Conservation (phyloP, 805 yeast genomes). For the Myxozyma melibiosi region DNA sequence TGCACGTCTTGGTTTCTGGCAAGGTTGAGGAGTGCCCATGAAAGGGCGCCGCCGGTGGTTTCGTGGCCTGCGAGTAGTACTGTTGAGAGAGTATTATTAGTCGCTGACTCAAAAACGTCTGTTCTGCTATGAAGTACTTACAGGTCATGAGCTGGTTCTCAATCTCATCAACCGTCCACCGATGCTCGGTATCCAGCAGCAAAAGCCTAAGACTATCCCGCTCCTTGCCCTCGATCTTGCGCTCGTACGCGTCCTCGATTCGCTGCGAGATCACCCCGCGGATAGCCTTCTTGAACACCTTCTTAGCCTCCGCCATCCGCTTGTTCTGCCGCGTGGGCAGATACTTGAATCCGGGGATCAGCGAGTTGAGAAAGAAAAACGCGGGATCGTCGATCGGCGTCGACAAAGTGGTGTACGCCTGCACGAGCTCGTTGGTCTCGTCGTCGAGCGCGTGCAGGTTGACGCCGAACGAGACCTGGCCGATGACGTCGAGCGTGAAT, state of each 20-base stretch:
- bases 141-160: constrained; percentile 29
- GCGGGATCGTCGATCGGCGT: constrained; percentile 17
- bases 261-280: constrained; percentile 10
- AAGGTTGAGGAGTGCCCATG: constrained; percentile 17
- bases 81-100: not conserved
- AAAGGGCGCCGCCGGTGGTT: constrained; percentile 25
- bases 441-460: constrained; percentile 22
- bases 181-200: constrained; percentile 14
- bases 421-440: constrained; percentile 23
- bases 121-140: not conserved
- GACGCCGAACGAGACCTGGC: constrained; percentile 27
- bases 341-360: constrained; percentile 25
- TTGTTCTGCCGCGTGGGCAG: constrained; percentile 20
- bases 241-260: constrained; percentile 12
- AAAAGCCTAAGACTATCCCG: constrained; percentile 24
- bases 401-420: constrained; percentile 18
- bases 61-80: constrained; percentile 32
- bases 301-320: constrained; percentile 13
- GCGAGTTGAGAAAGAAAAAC: constrained; percentile 12
- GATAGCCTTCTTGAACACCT: constrained; percentile 12
- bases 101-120: not conserved
- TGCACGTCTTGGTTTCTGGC: constrained; percentile 21
- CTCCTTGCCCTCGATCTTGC: constrained; percentile 19
- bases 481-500: constrained; percentile 26
- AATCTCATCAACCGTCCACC: constrained; percentile 27